Evolutionary conservation across 495 filamentous ascomycete species (phyloP).

Genomic region (Penicillium coprophilum): DNA sequence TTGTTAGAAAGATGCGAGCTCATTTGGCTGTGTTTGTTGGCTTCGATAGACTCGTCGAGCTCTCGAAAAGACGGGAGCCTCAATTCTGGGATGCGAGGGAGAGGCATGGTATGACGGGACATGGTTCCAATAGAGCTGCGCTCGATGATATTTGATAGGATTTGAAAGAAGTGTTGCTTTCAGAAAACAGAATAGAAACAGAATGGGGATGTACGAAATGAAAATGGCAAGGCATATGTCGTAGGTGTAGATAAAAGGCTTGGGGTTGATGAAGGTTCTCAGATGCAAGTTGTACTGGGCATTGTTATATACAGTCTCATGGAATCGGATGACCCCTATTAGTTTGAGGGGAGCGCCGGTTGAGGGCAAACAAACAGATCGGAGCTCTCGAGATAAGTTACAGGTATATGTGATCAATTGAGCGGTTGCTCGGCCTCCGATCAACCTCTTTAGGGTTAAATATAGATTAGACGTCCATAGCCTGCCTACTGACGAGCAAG

Average conservation of each 20-base stretch:
- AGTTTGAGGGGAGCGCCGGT: background rate
- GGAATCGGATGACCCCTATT: conserved; percentile 1
- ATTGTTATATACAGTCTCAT: conserved; percentile 4
- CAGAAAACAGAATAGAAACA: background rate
- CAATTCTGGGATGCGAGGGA: conserved; percentile 1
- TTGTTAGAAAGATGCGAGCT: background rate
- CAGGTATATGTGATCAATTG: too few relatives aligned
- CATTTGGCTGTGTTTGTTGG: background rate
- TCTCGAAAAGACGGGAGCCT: conserved; percentile 7
- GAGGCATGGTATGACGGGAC: background rate
- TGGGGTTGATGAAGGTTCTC: conserved; percentile 8
- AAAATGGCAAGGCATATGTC: background rate
- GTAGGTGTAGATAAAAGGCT: conserved; percentile 5
- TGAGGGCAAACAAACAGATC: background rate
- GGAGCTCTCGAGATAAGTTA: background rate
- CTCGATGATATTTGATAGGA: background rate
- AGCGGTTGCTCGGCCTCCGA: background rate
- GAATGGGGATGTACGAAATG: background rate
- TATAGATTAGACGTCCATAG: background rate
- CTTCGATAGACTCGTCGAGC: conserved; percentile 4
- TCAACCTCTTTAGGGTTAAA: background rate
- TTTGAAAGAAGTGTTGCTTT: background rate
- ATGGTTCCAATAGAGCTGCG: background rate
- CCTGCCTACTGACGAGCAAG: background rate
- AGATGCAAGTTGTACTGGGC: conserved; percentile 6